Evolutionary conservation across 768 basidiomycete genomes (phyloP), one percentile per base, ranked within the genome.

Genomic region (Boletus rubescentipes): DNA sequence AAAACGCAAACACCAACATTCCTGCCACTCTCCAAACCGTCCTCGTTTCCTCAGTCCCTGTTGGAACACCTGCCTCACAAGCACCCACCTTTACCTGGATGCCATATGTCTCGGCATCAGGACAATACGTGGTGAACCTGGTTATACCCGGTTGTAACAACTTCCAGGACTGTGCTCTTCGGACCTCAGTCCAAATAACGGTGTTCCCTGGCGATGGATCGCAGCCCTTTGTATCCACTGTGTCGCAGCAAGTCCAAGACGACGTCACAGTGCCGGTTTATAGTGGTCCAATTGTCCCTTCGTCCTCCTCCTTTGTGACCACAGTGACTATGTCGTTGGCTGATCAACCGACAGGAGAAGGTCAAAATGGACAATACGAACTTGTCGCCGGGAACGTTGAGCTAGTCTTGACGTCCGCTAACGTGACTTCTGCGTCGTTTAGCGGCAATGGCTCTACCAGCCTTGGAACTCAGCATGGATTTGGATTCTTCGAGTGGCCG

Each of bases 401-500:
- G 68, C 70, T 98, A 49, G 72, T 86, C 34, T 79, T 98, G 42
- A 85, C 76, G 18, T 88, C 85, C 18, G 79, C 81, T 14, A 82
- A 79, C 65, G 54, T 72, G 34, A 78, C 77, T 20, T 67, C 66
- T 9, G n/a, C 21, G 37, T 67, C 67, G 49, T 61, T 60, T 5
- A 70, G 70, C 26, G 66, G 70, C 5, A 62, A 57, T 30, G 72
- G 66, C 31, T 64, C 72, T 8, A 67, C 71, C 3, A 68, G 73
- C 23, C 62, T 68, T 34, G 69, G 63, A 29, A 67, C 72, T 12
- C 75, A 75, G 35, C 74, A 67, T 20, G 84, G 85, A 2, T 94
- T 91, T 64, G 96, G 96, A 12, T 86, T 97, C 61, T 86, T 91
- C 58, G 96, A 98, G 69, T 98, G 90, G 90, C 84, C 87, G 21